phyloP scores from a whole-genome alignment of 1,139 yeast genomes.

The Candida tetrigidarum region DNA sequence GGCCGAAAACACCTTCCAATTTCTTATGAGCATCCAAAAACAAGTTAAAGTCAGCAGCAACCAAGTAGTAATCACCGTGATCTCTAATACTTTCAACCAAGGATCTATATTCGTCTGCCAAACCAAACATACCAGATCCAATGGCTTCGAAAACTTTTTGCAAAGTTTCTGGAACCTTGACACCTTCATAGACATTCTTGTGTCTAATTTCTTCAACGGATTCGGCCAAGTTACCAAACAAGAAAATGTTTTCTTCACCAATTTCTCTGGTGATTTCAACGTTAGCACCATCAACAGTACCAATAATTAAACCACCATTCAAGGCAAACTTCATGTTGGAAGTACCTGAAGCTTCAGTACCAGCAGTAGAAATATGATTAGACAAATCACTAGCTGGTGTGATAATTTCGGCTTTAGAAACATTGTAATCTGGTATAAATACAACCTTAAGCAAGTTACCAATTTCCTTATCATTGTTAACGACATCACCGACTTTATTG shows the following conservation, averaged over 20 bases:
- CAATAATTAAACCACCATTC: constrained; percentile 92
- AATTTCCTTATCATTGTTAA: constrained; percentile 76
- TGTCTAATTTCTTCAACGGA: constrained; percentile 86
- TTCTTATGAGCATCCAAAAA: constrained; percentile 80
- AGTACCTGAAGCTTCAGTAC: constrained; percentile 97
- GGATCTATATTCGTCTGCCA: constrained; percentile 66
- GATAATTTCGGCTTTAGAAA: constrained; percentile 90
- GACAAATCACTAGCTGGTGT: constrained; percentile 90
- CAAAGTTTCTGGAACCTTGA: constrained; percentile 59
- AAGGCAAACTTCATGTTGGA: constrained; percentile 95
- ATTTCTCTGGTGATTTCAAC: constrained; percentile 94
- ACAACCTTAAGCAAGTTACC: constrained; percentile 82
- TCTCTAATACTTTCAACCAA: constrained; percentile 69
- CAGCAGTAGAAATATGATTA: constrained; percentile 97
- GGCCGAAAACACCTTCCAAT: constrained; percentile 73
- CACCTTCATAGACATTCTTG: constrained; percentile 65
- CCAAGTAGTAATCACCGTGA: constrained; percentile 87
- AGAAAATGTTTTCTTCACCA: constrained; percentile 90
- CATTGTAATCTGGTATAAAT: constrained; percentile 90
- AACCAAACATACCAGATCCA: constrained; percentile 73
- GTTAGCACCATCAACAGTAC: constrained; percentile 97
- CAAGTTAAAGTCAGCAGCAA: constrained; percentile 86
- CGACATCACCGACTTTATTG: constrained; percentile 78
- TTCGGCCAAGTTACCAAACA: constrained; percentile 90
- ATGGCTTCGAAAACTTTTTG: constrained; percentile 67